Conservation (phyloP, 768 basidiomycete species). For the Collybiopsis confluens region DNA sequence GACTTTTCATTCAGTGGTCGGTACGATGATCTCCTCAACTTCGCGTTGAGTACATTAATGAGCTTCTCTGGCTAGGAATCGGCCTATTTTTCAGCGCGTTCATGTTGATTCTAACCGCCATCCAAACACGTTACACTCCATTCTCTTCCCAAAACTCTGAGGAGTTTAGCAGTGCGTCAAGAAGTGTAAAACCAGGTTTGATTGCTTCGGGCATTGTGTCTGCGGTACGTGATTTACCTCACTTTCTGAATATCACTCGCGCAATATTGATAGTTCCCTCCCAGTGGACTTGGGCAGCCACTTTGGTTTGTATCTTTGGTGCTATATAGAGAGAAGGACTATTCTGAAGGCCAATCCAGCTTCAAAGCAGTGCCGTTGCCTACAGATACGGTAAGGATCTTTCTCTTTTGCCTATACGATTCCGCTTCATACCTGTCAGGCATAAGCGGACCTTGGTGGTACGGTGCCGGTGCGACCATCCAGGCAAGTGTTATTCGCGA, state of each 20-base stretch:
- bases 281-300: slow-evolving; percentile 47
- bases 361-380: slow-evolving; percentile 80
- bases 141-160: slow-evolving; percentile 78
- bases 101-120: slow-evolving; percentile 71
- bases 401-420: neutral
- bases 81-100: slow-evolving; percentile 84
- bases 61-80: slow-evolving; percentile 59
- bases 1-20: slow-evolving; percentile 13
- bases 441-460: slow-evolving; percentile 88
- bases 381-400: slow-evolving; percentile 65
- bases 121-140: slow-evolving; percentile 82
- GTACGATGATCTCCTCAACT: slow-evolving; percentile 6
- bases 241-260: neutral
- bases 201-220: slow-evolving; percentile 92
- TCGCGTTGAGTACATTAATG: too few species aligned
- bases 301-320: slow-evolving; percentile 43
- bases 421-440: slow-evolving; percentile 22
- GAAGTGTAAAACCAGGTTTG: slow-evolving; percentile 85
- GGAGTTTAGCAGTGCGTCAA: slow-evolving; percentile 78
- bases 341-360: slow-evolving; percentile 25
- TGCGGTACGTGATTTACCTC: slow-evolving; percentile 32
- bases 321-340: neutral
- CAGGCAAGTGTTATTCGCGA: neutral
- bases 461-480: slow-evolving; percentile 40
- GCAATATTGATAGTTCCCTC: neutral